Conservation (phyloP, 2,329 filamentous ascomycete genomes). For the Parastagonospora avenae region DNA sequence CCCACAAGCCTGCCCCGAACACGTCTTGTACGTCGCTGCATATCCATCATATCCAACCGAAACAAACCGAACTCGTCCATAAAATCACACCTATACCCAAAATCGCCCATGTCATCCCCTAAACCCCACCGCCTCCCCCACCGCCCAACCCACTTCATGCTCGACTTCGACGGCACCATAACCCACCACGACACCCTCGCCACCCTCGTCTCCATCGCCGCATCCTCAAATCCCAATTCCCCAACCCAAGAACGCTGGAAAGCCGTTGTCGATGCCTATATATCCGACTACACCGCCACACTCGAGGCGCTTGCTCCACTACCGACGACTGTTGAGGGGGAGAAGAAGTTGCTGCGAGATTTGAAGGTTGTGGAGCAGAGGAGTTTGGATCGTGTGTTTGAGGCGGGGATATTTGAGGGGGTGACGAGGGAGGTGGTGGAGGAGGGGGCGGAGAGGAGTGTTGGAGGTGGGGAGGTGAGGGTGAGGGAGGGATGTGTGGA, state of each 20-base stretch:
- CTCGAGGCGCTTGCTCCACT: constrained; percentile 36
- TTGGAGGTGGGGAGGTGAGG: constrained; percentile 38
- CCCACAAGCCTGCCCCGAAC: background rate
- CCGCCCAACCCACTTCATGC: constrained; percentile 42
- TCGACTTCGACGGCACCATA: constrained; percentile 57
- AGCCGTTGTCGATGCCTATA: constrained; percentile 47
- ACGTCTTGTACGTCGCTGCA: background rate
- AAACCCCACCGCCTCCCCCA: constrained; percentile 1
- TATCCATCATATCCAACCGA: background rate
- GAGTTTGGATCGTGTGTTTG: constrained; percentile 49
- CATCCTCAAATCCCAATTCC: constrained; percentile 27
- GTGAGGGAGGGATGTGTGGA: constrained; percentile 45
- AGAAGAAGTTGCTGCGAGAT: constrained; percentile 45
- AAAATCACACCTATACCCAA: too few species aligned
- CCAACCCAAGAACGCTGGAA: constrained; percentile 42
- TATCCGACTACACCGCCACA: constrained; percentile 46
- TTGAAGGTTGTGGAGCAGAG: constrained; percentile 47
- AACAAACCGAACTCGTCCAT: too few species aligned
- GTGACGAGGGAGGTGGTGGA: constrained; percentile 40
- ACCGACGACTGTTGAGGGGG: constrained; percentile 40
- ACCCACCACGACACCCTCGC: constrained; percentile 53
- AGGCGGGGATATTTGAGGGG: constrained; percentile 47
- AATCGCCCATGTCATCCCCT: background rate
- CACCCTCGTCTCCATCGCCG: constrained; percentile 48
- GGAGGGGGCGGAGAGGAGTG: constrained; percentile 26